Conservation (phyloP, 345 rosid genomes). For the Orychophragmus violaceus region DNA sequence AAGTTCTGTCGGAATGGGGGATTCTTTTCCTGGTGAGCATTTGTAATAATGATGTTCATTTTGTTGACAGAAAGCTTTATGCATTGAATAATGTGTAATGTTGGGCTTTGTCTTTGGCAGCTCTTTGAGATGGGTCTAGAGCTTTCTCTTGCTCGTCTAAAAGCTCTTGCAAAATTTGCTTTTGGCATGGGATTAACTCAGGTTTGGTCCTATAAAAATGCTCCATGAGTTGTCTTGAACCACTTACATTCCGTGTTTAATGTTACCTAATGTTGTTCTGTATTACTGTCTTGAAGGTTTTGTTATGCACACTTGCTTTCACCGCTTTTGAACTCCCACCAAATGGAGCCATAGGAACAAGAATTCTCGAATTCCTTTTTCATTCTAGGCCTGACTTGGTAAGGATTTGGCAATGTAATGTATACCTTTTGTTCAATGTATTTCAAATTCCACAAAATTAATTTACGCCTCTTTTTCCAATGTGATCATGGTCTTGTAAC, state of each 20-base stretch:
- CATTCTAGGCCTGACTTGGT: slow-evolving; percentile 92
- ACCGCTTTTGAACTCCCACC: slow-evolving; percentile 99
- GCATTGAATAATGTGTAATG: background rate
- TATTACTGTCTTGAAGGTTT: slow-evolving; percentile 52
- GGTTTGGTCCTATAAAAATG: slow-evolving; percentile 41
- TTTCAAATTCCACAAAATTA: too few relatives aligned
- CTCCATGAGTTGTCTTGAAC: background rate
- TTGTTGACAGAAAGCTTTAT: background rate
- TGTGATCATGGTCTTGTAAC: background rate
- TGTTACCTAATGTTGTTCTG: background rate
- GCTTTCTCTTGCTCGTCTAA: slow-evolving; percentile 92
- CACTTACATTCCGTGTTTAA: background rate
- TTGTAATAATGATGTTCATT: background rate
- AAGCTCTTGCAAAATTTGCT: slow-evolving; percentile 94
- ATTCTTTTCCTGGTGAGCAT: slow-evolving; percentile 85
- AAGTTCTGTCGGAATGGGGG: slow-evolving; percentile 97
- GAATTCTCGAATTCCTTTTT: slow-evolving; percentile 79
- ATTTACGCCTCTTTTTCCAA: background rate
- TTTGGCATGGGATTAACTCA: slow-evolving; percentile 97
- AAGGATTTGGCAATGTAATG: too few relatives aligned
- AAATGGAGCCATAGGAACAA: slow-evolving; percentile 89
- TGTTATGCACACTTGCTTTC: slow-evolving; percentile 87
- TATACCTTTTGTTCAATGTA: too few relatives aligned
- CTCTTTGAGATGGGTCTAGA: slow-evolving; percentile 98
- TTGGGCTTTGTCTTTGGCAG: slow-evolving; percentile 33